A percentile compares a stretch with the other conserved stretches of the same genome.
These are phyloP conservation scores for Fusarium sp. DNA, from an alignment of 2,329 filamentous ascomycete species.

Conservation along the genomic window DNA sequence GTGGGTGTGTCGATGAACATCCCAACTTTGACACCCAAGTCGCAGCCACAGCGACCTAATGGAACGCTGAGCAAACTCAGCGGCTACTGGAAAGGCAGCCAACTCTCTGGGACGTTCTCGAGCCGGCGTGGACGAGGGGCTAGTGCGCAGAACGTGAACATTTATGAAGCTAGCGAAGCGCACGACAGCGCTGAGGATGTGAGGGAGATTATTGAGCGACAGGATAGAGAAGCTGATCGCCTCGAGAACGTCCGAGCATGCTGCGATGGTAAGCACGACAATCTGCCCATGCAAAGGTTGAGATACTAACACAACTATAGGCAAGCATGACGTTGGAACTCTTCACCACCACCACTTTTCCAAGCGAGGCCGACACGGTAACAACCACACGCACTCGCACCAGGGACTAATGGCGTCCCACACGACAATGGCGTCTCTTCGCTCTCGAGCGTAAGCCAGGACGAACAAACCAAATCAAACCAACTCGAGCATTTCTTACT, in stretches of 20 bases:
- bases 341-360: conserved; percentile 57
- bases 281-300: neutral
- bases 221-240: conserved; percentile 80
- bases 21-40: conserved; percentile 68
- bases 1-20: conserved; percentile 62
- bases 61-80: conserved; percentile 70
- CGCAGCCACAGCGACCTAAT: conserved; percentile 50
- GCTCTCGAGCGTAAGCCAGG: conserved; percentile 50
- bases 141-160: conserved; percentile 57
- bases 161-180: conserved; percentile 72
- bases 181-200: conserved; percentile 88
- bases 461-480: conserved; percentile 4
- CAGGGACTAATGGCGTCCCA: conserved; percentile 51
- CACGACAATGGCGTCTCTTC: conserved; percentile 52
- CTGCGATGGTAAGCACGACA: conserved; percentile 83
- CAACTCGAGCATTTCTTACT: conserved; percentile 14
- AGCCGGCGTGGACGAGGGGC: conserved; percentile 66
- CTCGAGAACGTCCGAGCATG: conserved; percentile 97
- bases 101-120: conserved; percentile 62
- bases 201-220: conserved; percentile 80
- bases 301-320: conserved; percentile 54
- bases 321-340: conserved; percentile 79
- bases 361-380: conserved; percentile 58
- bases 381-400: conserved; percentile 51
- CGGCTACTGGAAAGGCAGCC: conserved; percentile 67